Conservation (phyloP, 140 eudicot species). For the Anethum foeniculum region DNA sequence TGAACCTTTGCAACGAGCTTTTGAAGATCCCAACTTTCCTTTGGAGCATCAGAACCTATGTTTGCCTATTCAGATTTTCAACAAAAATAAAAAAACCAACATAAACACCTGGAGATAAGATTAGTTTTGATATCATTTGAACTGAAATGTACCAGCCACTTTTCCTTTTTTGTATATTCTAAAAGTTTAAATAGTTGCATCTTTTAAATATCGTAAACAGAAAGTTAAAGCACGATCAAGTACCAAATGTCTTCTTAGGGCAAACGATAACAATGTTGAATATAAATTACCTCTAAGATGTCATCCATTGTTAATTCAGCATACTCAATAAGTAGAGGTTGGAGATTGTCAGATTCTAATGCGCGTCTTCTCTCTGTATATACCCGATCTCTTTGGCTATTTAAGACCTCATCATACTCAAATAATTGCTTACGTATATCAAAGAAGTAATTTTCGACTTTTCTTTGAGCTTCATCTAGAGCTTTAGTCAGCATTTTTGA, state of each 20-base stretch:
- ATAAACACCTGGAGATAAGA: constrained; percentile 5
- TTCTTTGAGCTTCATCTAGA: constrained; percentile 97
- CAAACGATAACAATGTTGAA: background rate
- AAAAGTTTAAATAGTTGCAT: background rate
- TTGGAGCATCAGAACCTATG: constrained; percentile 87
- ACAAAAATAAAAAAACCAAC: background rate
- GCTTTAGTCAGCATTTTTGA: constrained; percentile 94
- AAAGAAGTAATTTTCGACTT: constrained; percentile 97
- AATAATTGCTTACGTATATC: constrained; percentile 91
- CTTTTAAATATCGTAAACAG: background rate
- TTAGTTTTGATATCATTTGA: background rate
- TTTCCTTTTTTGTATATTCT: background rate
- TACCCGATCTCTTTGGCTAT: constrained; percentile 98
- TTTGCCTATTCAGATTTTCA: constrained; percentile 55
- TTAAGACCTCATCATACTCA: constrained; percentile 92
- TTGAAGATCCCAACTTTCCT: constrained; percentile 93
- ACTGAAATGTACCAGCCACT: background rate
- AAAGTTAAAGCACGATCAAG: background rate
- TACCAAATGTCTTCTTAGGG: background rate
- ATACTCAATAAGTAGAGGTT: constrained; percentile 82
- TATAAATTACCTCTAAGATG: constrained; percentile 69
- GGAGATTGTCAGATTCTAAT: constrained; percentile 80
- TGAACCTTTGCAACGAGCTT: constrained; percentile 83
- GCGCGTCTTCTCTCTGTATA: constrained; percentile 97
- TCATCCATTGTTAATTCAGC: constrained; percentile 99